These are phyloP conservation scores for Wickerhamomyces kurtzmanii DNA, from an alignment of 805 yeast genomes.

Conservation along the genomic window DNA sequence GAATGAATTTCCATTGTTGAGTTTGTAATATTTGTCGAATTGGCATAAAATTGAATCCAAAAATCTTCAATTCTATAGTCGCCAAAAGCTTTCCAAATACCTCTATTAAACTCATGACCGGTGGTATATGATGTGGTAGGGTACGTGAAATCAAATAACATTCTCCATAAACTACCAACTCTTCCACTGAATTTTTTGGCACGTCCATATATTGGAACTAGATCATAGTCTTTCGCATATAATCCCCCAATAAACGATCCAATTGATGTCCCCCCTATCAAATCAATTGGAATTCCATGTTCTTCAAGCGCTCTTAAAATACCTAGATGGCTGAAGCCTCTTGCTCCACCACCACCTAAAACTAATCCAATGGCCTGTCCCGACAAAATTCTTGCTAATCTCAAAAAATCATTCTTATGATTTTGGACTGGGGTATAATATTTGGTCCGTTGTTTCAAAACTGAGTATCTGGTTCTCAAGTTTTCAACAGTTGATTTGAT, in stretches of 20 bases:
- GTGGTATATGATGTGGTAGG: slow-evolving; percentile 94
- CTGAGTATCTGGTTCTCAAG: slow-evolving; percentile 19
- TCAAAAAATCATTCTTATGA: slow-evolving; percentile 80
- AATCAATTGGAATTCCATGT: slow-evolving; percentile 86
- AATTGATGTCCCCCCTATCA: slow-evolving; percentile 93
- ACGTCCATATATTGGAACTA: slow-evolving; percentile 85
- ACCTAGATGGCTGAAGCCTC: slow-evolving; percentile 91
- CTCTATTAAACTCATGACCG: slow-evolving; percentile 94
- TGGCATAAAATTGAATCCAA: slow-evolving; percentile 84
- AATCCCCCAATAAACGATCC: slow-evolving; percentile 95
- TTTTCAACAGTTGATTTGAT: slow-evolving; percentile 26
- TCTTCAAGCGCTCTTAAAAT: slow-evolving; percentile 86
- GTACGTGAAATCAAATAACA: slow-evolving; percentile 74
- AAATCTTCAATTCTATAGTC: slow-evolving; percentile 90
- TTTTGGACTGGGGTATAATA: slow-evolving; percentile 23
- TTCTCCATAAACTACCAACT: slow-evolving; percentile 79
- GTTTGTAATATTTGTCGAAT: slow-evolving; percentile 90
- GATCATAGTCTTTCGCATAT: slow-evolving; percentile 85
- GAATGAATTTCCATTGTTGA: slow-evolving; percentile 93
- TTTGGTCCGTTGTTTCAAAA: slow-evolving; percentile 13
- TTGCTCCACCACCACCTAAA: slow-evolving; percentile 95
- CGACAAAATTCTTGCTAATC: slow-evolving; percentile 82
- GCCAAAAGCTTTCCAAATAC: slow-evolving; percentile 95
- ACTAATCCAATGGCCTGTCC: slow-evolving; percentile 94
- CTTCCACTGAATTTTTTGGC: slow-evolving; percentile 81